Conservation (phyloP, 345 rosid species). For the Aquilaria yunnanensis region DNA sequence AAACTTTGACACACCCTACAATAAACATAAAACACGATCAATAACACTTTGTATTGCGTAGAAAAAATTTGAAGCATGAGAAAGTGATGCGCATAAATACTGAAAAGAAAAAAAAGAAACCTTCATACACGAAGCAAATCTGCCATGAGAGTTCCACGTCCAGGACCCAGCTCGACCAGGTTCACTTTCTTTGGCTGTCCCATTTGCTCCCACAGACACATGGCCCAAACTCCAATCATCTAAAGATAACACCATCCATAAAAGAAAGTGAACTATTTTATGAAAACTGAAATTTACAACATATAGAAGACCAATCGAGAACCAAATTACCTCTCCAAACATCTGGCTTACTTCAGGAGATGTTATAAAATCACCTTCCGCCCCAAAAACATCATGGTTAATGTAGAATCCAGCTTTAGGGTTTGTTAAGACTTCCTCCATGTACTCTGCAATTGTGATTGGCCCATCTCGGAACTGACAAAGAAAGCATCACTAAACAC, state of each 20-base stretch:
- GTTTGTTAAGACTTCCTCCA: slow-evolving; percentile 94
- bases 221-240: slow-evolving; percentile 89
- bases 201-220: slow-evolving; percentile 98
- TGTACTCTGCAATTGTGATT: slow-evolving; percentile 84
- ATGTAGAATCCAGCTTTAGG: slow-evolving; percentile 88
- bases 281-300: not conserved
- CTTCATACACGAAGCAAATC: slow-evolving; percentile 81
- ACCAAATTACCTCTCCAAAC: slow-evolving; percentile 76
- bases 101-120: slow-evolving; percentile 7
- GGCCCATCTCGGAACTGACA: slow-evolving; percentile 88
- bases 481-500: not conserved
- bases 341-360: slow-evolving; percentile 98
- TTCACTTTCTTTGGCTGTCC: slow-evolving; percentile 70
- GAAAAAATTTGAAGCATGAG: not conserved
- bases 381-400: slow-evolving; percentile 87
- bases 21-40: slow-evolving; percentile 13
- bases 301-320: not conserved
- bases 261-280: slow-evolving; percentile 1
- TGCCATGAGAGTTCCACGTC: slow-evolving; percentile 90
- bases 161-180: slow-evolving; percentile 94
- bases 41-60: not conserved
- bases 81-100: not conserved
- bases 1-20: slow-evolving; percentile 74
- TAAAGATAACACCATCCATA: slow-evolving; percentile 17
- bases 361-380: slow-evolving; percentile 92